A percentile compares a stretch with the other conserved stretches of the same genome.
Evolutionary conservation across 371 early-diverging fungal genomes (phyloP).

Genomic region (Mortierella sp.): DNA sequence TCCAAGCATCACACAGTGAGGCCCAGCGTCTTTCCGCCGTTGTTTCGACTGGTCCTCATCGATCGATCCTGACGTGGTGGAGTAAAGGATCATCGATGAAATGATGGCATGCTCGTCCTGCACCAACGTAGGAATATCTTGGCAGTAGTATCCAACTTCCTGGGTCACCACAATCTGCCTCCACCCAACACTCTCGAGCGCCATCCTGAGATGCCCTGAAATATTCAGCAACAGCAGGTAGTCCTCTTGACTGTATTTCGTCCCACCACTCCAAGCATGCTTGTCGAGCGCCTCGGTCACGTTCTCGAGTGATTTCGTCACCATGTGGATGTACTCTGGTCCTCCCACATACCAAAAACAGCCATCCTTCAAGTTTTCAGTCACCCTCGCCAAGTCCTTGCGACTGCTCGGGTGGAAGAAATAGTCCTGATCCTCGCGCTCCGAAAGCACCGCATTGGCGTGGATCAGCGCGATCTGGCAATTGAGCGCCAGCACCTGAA

Average conservation of each 20-base stretch:
- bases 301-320: slow-evolving; percentile 9
- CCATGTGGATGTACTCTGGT: slow-evolving; percentile 1
- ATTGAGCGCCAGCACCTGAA: slow-evolving; percentile 77
- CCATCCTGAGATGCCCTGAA: slow-evolving; percentile 9
- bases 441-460: slow-evolving; percentile 76
- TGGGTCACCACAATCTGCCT: slow-evolving; percentile 10
- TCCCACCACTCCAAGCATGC: slow-evolving; percentile 10
- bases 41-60: background rate
- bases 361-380: slow-evolving; percentile 73
- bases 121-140: slow-evolving; percentile 12
- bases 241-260: slow-evolving; percentile 31
- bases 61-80: background rate
- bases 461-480: slow-evolving; percentile 74
- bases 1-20: background rate
- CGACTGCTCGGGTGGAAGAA: slow-evolving; percentile 76
- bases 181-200: slow-evolving; percentile 25
- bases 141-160: slow-evolving; percentile 41
- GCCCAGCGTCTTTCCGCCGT: background rate
- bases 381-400: slow-evolving; percentile 67
- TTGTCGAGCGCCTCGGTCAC: slow-evolving; percentile 22
- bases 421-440: slow-evolving; percentile 77
- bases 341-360: slow-evolving; percentile 74
- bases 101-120: slow-evolving; percentile 23
- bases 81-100: slow-evolving; percentile 5
- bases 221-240: slow-evolving; percentile 26